Percentiles rank a stretch among this genome's conserved stretches.
Conservation (phyloP, 176 grass and related monocot species). For the Dendrocalamus sinicus region DNA sequence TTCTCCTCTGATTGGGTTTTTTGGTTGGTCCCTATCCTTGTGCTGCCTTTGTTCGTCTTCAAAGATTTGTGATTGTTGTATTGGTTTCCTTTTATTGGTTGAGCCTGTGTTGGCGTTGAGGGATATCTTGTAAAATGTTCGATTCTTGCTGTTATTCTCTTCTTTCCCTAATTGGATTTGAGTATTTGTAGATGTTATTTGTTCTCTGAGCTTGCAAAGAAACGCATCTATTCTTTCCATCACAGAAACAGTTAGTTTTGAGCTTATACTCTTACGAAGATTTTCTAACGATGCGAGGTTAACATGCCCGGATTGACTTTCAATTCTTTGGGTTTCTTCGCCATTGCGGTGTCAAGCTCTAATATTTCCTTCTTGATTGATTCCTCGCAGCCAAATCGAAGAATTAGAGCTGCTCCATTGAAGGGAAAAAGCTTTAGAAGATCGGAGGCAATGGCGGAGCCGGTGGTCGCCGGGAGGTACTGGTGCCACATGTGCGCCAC, state of each 20-base stretch:
- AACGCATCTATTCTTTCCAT: slow-evolving; percentile 4
- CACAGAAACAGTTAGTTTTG: not conserved
- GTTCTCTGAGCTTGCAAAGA: slow-evolving; percentile 23
- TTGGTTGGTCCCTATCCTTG: not conserved
- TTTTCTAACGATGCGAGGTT: not conserved
- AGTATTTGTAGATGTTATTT: not conserved
- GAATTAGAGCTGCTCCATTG: slow-evolving; percentile 43
- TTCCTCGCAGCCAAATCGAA: slow-evolving; percentile 32
- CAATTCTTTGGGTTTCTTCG: not conserved
- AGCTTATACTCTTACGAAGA: not conserved
- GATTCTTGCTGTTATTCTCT: not conserved
- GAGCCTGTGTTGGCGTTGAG: not conserved
- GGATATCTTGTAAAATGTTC: not conserved
- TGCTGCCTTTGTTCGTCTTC: not conserved
- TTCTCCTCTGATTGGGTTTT: slow-evolving; percentile 14
- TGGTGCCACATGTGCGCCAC: slow-evolving; percentile 88
- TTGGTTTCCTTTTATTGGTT: not conserved
- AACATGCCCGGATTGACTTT: slow-evolving; percentile 25
- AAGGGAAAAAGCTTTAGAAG: slow-evolving; percentile 12
- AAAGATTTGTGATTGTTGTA: not conserved
- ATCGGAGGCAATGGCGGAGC: slow-evolving; percentile 53
- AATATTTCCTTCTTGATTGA: not conserved
- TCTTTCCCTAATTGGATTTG: slow-evolving; percentile 3
- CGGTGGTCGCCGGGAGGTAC: slow-evolving; percentile 53
- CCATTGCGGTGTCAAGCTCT: not conserved